phyloP scores from a whole-genome alignment of 441 rosid species.

The Eutrema salsugineum region DNA sequence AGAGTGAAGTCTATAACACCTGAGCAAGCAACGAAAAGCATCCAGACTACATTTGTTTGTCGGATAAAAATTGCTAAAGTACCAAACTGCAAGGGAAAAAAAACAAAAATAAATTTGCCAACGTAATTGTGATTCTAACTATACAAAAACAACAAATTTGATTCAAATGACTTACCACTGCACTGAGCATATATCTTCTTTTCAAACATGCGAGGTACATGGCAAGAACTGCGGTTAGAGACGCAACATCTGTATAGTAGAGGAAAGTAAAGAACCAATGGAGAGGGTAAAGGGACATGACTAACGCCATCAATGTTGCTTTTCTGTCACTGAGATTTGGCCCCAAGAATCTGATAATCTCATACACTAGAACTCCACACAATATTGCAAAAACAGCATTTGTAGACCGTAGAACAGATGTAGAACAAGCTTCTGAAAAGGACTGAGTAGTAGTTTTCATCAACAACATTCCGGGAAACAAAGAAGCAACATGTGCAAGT shows the following conservation, averaged over 20 bases:
- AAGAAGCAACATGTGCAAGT: conserved; percentile 66
- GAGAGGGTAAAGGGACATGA: conserved; percentile 75
- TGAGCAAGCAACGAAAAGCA: conserved; percentile 81
- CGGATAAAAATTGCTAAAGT: conserved; percentile 59
- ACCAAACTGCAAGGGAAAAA: conserved; percentile 61
- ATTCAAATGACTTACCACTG: conserved; percentile 54
- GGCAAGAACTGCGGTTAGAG: conserved; percentile 76
- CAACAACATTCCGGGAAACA: conserved; percentile 62
- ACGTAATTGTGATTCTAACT: background rate
- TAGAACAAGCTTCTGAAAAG: conserved; percentile 57
- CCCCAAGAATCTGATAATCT: conserved; percentile 58
- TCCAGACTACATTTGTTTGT: conserved; percentile 89
- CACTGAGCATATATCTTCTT: conserved; percentile 66
- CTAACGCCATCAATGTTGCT: conserved; percentile 52
- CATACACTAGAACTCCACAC: conserved; percentile 70
- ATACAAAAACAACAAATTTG: background rate
- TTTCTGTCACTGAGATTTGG: conserved; percentile 57
- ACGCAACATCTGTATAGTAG: conserved; percentile 94
- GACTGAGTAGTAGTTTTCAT: conserved; percentile 28
- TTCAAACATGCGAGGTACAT: conserved; percentile 87
- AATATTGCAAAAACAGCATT: conserved; percentile 68
- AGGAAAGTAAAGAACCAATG: conserved; percentile 96
- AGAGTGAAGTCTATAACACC: conserved; percentile 64
- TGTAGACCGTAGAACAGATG: conserved; percentile 55
- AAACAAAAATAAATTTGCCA: conserved; percentile 1